Base-by-base conservation (phyloP, 768 basidiomycete genomes). In the Gymnopilus dilepis region DNA sequence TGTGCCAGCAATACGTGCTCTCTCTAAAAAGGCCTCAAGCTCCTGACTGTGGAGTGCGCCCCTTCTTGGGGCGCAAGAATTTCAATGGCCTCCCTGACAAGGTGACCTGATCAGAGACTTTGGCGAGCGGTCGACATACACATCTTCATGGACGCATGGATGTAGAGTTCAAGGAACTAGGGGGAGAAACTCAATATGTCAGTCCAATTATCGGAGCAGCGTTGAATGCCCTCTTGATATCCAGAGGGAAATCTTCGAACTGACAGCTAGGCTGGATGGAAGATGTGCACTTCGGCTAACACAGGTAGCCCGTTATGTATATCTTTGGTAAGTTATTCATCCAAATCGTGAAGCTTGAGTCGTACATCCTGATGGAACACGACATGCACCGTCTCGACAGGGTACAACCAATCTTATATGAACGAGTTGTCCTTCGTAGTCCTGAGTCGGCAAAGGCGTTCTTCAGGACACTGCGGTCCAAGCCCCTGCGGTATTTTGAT, bases 381-480 rank as follows among this genome's bases (percentile, higher is more conserved):
- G 19, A 13, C 15, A 41, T n/a, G 40, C 19, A 41, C 40, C 15
- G 40, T 17, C 17, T 41, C 6, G 34, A 37, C 24, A 74, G 73
- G 72, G 67, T 72, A 38, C 66, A 71, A 37, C 72, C 70, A 21
- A 70, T 74, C 26, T 59, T 74, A 11, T 74, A 74, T 34, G 65
- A 70, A 63, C 70, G 67, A 52, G 62, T 75, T 17, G 65, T 72
- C 30, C 30, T 74, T 47, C 70, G 64, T 9, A 67, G 56, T 43
- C 53, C 68, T 8, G 56, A 56, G 28, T 56, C 68, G 3, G 71
- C 68, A 9, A 43, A 53, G 2, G 62, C 59, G 17, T 61, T 75
- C 8, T 59, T 69, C 33, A 53, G 65, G n/a, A 65, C 65, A 13
- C 57, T 71, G 22, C 26, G 51, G 6, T 43, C 63, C 11, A 69